A percentile compares a stretch with the other conserved stretches of the same genome.
phyloP scores from a whole-genome alignment of 2,329 filamentous ascomycete species.

The Fusarium torreyae region DNA sequence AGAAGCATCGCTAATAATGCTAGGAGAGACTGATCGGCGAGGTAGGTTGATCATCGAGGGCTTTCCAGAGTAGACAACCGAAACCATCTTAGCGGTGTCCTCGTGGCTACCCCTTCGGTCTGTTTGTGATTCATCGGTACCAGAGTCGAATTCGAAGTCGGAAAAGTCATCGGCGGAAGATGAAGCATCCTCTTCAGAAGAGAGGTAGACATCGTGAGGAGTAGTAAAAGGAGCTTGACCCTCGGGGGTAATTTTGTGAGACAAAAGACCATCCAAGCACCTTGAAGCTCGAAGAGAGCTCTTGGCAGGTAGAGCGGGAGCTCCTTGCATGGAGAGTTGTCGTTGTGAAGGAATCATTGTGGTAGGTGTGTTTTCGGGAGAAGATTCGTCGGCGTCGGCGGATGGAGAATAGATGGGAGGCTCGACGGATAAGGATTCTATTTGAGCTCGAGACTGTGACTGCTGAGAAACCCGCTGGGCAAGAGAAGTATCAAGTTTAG shows the following conservation, averaged over 20 bases:
- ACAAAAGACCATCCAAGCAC: conserved; percentile 53
- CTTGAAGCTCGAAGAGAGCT: conserved; percentile 66
- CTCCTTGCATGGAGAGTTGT: conserved; percentile 40
- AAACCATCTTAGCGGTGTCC: conserved; percentile 71
- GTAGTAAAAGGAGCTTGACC: conserved; percentile 53
- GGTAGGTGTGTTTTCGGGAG: conserved; percentile 42
- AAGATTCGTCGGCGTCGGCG: conserved; percentile 46
- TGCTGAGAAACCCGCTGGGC: conserved; percentile 36
- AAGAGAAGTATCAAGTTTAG: conserved; percentile 40
- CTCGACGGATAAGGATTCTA: conserved; percentile 49
- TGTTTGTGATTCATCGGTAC: conserved; percentile 54
- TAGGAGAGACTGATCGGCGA: conserved; percentile 62
- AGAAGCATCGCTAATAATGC: conserved; percentile 51
- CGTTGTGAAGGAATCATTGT: conserved; percentile 52
- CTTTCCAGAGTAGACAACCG: conserved; percentile 72
- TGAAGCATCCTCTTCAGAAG: conserved; percentile 76
- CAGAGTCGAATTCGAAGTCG: conserved; percentile 67
- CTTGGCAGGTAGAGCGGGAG: conserved; percentile 66
- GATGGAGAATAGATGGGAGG: conserved; percentile 47
- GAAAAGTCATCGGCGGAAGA: conserved; percentile 74
- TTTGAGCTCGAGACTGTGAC: conserved; percentile 41
- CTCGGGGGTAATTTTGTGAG: conserved; percentile 52
- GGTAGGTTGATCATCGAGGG: conserved; percentile 70
- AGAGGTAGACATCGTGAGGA: conserved; percentile 74
- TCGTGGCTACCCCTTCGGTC: conserved; percentile 63